These are phyloP conservation scores for Hordeum vulgare DNA, from an alignment of 176 grass and related monocot genomes.

Conservation along the genomic window DNA sequence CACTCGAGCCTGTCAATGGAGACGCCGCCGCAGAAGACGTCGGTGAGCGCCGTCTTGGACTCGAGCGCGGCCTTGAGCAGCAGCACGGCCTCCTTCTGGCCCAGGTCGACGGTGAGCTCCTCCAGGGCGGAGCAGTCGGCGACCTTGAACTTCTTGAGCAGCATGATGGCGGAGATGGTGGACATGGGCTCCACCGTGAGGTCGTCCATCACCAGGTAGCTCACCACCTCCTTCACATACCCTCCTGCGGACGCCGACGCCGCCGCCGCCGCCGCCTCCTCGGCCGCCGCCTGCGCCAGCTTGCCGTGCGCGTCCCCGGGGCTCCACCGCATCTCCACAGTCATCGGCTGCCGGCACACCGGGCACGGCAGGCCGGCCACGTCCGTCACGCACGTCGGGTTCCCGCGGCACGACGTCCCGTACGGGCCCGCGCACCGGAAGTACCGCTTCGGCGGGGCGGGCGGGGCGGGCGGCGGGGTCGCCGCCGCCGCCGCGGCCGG, in stretches of 20 bases:
- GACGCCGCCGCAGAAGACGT: constrained; percentile 46
- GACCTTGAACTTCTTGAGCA: constrained; percentile 57
- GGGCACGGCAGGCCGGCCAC: constrained; percentile 23
- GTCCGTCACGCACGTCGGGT: constrained; percentile 33
- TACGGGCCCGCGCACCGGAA: constrained; percentile 22
- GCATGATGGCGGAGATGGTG: constrained; percentile 51
- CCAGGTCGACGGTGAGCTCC: constrained; percentile 34
- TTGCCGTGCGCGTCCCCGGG: constrained; percentile 23
- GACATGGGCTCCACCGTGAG: constrained; percentile 56
- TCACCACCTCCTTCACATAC: constrained; percentile 48
- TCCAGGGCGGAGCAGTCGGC: constrained; percentile 38
- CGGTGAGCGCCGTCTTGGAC: constrained; percentile 43
- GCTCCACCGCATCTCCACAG: constrained; percentile 30
- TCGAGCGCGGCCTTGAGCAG: constrained; percentile 40
- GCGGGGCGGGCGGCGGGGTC: neutral
- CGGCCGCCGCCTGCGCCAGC: neutral
- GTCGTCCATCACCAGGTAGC: constrained; percentile 69
- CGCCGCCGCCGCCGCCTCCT: neutral
- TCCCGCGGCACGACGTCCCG: neutral
- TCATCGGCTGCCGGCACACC: constrained; percentile 32
- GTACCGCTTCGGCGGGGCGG: constrained; percentile 13
- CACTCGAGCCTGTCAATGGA: constrained; percentile 26
- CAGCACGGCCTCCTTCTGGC: constrained; percentile 33
- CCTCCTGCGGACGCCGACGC: constrained; percentile 5
- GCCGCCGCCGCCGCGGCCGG: neutral